Base-by-base conservation (phyloP, 2,329 filamentous ascomycete genomes). In the Dactylonectria macrodidyma region DNA sequence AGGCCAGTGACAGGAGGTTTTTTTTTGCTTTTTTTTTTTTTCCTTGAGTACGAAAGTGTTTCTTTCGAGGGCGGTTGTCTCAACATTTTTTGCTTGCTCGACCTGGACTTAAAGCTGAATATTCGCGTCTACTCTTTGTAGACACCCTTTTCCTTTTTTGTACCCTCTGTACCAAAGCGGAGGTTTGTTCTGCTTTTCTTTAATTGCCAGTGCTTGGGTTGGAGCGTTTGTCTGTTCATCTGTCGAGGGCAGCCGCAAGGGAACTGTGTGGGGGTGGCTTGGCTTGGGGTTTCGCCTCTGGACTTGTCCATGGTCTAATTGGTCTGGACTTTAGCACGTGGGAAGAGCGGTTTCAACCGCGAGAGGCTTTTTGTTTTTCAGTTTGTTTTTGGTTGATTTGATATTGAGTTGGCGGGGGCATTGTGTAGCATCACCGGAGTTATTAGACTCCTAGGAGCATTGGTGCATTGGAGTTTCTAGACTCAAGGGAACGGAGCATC, bases 21-120 rank as follows among this genome's bases (percentile, higher is more conserved):
- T 55, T 54, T 61, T 66, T 38, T 57, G 8, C 22, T 26, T 11
- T 46, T 50, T 19, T 11, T 46, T 50, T 19, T 61, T 59, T 54
- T 58, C 61, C 47, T 16, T 64, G 30, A 41, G 33, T 46, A 60
- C 57, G 66, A 68, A 65, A 68, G 63, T 58, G 41, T 64, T 64
- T 71, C 51, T 73, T 72, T 66, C 59, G 59, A 56, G 62, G 73
- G 66, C 63, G 71, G 73, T 62, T 76, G 67, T 75, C 61, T 75
- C 69, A 76, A 68, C 56, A 71, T 62, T 62, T 19, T 19, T 19
- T 19, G 19, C 19, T 19, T 19, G 19, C 26, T 70, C 65, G 61
- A n/a, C 38, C 59, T 56, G 61, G 46, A 55, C 58, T 71, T 75
- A 72, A 74, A 74, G 73, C 71, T 69, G 71, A 73, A 63, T 52